phyloP scores from a whole-genome alignment of 352 stramenopile species.

The Globisporangium alternatum region DNA sequence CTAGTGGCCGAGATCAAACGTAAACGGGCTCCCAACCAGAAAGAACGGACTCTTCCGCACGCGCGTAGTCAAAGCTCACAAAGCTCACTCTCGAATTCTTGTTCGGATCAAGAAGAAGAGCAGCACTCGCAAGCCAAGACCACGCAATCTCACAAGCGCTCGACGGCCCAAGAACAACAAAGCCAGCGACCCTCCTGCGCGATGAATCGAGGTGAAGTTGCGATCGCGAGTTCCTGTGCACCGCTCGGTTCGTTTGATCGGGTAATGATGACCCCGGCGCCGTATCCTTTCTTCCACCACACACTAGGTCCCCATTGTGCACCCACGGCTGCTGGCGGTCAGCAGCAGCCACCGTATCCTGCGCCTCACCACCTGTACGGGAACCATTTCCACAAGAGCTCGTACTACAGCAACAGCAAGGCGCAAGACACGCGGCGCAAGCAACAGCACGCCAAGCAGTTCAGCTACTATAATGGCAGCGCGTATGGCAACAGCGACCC shows the following conservation, averaged over 20 bases:
- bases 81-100: constrained; percentile 5
- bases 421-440: background rate
- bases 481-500: constrained; percentile 11
- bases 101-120: background rate
- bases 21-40: background rate
- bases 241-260: constrained; percentile 24
- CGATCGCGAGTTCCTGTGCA: constrained; percentile 31
- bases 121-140: background rate
- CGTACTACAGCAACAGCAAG: background rate
- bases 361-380: constrained; percentile 15
- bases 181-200: no score
- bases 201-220: constrained; percentile 35
- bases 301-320: background rate
- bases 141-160: background rate
- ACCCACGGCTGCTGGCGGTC: background rate
- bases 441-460: background rate
- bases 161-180: background rate
- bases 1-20: no score
- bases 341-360: constrained; percentile 6
- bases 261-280: constrained; percentile 10
- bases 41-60: background rate
- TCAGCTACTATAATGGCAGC: constrained; percentile 3
- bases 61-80: background rate
- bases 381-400: background rate
- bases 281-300: background rate